These are phyloP conservation scores for Colletotrichum spinosum DNA, from an alignment of 2,329 filamentous ascomycete genomes.

Conservation along the genomic window DNA sequence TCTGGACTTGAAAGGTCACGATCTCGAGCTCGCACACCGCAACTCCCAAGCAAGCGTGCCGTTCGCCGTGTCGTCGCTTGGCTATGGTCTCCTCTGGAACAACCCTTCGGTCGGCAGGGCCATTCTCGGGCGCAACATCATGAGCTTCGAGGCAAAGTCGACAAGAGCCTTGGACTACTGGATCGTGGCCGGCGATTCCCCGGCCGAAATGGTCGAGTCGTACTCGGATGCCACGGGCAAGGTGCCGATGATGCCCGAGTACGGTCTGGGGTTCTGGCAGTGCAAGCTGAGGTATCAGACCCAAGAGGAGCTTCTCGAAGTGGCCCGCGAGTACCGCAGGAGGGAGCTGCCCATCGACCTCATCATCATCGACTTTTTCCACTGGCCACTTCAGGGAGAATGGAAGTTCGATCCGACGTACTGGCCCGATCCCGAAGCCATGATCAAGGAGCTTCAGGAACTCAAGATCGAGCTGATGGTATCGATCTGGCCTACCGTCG, in stretches of 20 bases:
- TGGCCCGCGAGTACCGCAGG: slow-evolving; percentile 67
- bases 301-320: slow-evolving; percentile 67
- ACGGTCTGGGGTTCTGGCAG: slow-evolving; percentile 74
- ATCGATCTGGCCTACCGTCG: slow-evolving; percentile 73
- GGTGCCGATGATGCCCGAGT: slow-evolving; percentile 74
- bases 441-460: slow-evolving; percentile 70
- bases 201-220: slow-evolving; percentile 62
- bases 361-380: slow-evolving; percentile 74
- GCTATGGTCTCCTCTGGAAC: slow-evolving; percentile 73
- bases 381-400: slow-evolving; percentile 74
- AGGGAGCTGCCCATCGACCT: slow-evolving; percentile 67
- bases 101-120: slow-evolving; percentile 69
- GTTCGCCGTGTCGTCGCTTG: slow-evolving; percentile 66
- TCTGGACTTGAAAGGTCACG: slow-evolving; percentile 68
- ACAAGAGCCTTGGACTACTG: slow-evolving; percentile 70
- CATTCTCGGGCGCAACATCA: slow-evolving; percentile 68
- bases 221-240: slow-evolving; percentile 67
- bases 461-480: slow-evolving; percentile 75
- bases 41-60: slow-evolving; percentile 73
- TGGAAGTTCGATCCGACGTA: slow-evolving; percentile 74
- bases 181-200: slow-evolving; percentile 66
- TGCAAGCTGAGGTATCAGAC: slow-evolving; percentile 72
- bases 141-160: slow-evolving; percentile 68
- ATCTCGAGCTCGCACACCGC: slow-evolving; percentile 71
- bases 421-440: slow-evolving; percentile 75